Evolutionary conservation across 768 basidiomycete species (phyloP).

Genomic region (Suillus hirtellus): DNA sequence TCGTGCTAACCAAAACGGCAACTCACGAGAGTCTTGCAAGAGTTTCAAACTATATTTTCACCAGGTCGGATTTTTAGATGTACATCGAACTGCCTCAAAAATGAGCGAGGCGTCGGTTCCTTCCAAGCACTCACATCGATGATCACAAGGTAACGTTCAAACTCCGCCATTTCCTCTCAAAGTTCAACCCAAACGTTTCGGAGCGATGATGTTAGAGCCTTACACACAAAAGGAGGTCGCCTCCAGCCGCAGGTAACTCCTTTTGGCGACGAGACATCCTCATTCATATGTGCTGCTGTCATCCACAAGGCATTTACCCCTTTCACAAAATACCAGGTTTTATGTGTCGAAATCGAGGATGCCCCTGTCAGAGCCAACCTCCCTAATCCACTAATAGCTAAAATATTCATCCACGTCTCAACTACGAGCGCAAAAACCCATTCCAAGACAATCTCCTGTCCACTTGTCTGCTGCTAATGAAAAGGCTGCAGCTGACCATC

Average conservation of each 20-base stretch:
- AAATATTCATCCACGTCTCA: not conserved
- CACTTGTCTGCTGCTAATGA: not conserved
- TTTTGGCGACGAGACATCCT: not conserved
- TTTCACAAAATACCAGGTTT: constrained; percentile 8
- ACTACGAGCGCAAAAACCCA: not conserved
- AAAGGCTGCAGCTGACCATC: not conserved
- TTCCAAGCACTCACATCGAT: too few species aligned
- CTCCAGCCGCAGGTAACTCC: not conserved
- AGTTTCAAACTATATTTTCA: too few species aligned
- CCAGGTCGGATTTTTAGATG: too few species aligned
- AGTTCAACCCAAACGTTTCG: too few species aligned
- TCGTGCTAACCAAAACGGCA: too few species aligned
- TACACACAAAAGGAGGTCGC: not conserved
- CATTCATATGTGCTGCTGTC: not conserved
- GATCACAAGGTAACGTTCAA: too few species aligned
- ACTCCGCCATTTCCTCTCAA: too few species aligned
- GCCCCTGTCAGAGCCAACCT: not conserved
- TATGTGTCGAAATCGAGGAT: not conserved
- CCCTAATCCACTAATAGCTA: not conserved
- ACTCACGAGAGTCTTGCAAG: too few species aligned
- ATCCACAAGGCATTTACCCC: not conserved
- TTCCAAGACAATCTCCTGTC: not conserved
- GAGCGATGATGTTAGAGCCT: not conserved
- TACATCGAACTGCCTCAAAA: too few species aligned
- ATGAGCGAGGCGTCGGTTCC: too few species aligned